A percentile compares a stretch with the other conserved stretches of the same genome.
These are phyloP conservation scores for Metarhizium humberi DNA, from an alignment of 2,329 filamentous ascomycete genomes.

Conservation along the genomic window DNA sequence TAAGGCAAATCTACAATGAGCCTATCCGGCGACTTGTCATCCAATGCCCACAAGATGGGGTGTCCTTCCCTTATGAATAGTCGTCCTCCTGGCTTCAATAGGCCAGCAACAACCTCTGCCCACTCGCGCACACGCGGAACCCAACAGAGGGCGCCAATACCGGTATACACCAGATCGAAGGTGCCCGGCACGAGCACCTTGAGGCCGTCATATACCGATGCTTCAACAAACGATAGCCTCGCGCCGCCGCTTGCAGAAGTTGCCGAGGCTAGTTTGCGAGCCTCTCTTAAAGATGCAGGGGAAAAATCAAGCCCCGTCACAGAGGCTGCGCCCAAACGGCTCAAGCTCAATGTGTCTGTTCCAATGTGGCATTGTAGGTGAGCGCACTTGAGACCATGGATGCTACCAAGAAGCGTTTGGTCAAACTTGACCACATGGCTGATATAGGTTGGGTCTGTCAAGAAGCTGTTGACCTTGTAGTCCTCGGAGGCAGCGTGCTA, in stretches of 20 bases:
- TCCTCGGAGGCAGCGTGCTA: slow-evolving; percentile 4
- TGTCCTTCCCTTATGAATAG: slow-evolving; percentile 10
- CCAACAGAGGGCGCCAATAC: slow-evolving; percentile 10
- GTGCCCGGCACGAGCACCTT: background rate
- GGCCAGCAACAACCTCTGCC: slow-evolving; percentile 6
- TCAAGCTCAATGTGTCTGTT: slow-evolving; percentile 10
- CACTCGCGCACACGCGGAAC: slow-evolving; percentile 6
- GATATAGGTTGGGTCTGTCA: slow-evolving; percentile 1
- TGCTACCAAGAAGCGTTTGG: background rate
- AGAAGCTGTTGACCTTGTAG: slow-evolving; percentile 6
- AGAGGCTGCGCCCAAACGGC: slow-evolving; percentile 4
- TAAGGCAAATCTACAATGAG: slow-evolving; percentile 7
- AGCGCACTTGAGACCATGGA: too few relatives aligned
- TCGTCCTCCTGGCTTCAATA: slow-evolving; percentile 7
- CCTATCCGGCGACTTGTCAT: slow-evolving; percentile 1
- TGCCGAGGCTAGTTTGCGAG: too few relatives aligned
- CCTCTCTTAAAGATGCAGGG: too few relatives aligned
- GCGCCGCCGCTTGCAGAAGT: too few relatives aligned
- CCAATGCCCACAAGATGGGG: slow-evolving; percentile 6
- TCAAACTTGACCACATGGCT: slow-evolving; percentile 7
- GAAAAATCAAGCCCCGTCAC: too few relatives aligned
- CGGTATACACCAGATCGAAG: slow-evolving; percentile 10
- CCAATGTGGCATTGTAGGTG: slow-evolving; percentile 11
- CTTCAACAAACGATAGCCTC: too few relatives aligned
- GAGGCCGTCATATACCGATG: too few relatives aligned